These are phyloP conservation scores for Coemansia sp. DNA, from an alignment of 192 early-diverging fungal species.

Conservation along the genomic window DNA sequence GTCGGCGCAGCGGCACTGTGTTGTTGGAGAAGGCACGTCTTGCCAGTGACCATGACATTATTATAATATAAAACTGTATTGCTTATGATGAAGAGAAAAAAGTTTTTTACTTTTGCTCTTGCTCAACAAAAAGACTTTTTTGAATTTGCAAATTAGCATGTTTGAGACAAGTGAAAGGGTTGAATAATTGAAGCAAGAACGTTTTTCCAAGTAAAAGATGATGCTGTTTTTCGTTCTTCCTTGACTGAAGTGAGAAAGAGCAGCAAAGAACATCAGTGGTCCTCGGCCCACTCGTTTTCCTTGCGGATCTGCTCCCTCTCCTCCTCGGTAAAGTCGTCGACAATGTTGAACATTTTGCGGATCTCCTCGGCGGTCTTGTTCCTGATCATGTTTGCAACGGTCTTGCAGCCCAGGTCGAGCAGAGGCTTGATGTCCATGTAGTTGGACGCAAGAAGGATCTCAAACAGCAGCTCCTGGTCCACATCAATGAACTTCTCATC, in stretches of 20 bases:
- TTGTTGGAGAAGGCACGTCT: neutral
- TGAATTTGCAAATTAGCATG: neutral
- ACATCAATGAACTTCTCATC: constrained; percentile 78
- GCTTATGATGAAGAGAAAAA: neutral
- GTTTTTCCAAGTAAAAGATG: too few relatives aligned
- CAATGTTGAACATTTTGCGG: constrained; percentile 94
- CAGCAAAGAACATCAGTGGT: constrained; percentile 54
- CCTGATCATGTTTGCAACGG: constrained; percentile 97
- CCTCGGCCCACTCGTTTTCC: constrained; percentile 80
- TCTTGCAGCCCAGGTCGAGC: constrained; percentile 96
- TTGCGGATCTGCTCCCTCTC: constrained; percentile 89
- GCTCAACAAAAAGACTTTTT: neutral
- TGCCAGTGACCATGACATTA: neutral
- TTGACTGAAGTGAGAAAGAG: neutral
- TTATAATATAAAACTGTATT: neutral
- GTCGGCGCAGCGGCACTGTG: neutral
- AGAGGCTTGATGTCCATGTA: constrained; percentile 96
- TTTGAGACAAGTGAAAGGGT: neutral
- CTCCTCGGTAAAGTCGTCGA: constrained; percentile 93
- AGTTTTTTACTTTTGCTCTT: neutral
- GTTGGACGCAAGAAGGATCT: constrained; percentile 83
- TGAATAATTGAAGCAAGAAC: too few relatives aligned
- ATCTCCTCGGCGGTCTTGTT: constrained; percentile 93
- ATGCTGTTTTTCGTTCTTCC: too few relatives aligned
- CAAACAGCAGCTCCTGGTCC: constrained; percentile 77